A percentile compares a stretch with the other conserved stretches of the same genome.
phyloP scores from a whole-genome alignment of 352 stramenopile species.

The Pythium diclinum region DNA sequence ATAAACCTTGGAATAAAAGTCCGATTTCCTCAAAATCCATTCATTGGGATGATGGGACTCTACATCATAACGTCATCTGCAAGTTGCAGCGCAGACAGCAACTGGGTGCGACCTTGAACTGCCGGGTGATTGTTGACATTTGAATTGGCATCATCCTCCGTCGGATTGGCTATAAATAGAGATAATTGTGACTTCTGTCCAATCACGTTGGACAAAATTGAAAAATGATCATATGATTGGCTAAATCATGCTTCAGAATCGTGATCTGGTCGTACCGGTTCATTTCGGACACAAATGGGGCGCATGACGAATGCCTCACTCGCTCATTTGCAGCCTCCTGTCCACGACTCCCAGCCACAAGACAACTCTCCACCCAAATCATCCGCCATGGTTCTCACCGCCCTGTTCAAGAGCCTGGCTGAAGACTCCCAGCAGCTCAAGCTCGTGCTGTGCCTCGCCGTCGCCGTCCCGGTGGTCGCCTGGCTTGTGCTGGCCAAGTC shows the following conservation, averaged over 20 bases:
- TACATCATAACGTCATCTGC: no score
- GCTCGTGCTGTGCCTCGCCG: neutral
- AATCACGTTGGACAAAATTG: neutral
- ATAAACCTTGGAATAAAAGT: neutral
- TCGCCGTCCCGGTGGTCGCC: constrained; percentile 10
- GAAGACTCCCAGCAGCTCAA: constrained; percentile 1
- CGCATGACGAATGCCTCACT: neutral
- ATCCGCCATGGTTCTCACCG: constrained; percentile 6
- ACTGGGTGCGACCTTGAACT: neutral
- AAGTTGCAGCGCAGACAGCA: neutral
- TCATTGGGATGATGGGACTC: no score
- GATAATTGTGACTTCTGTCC: neutral
- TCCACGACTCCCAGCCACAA: neutral
- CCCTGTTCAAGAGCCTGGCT: constrained; percentile 6
- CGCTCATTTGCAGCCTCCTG: neutral
- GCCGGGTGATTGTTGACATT: neutral
- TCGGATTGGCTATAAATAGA: neutral
- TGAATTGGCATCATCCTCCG: neutral
- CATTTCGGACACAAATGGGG: neutral
- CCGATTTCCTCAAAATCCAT: no score
- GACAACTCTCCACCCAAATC: neutral
- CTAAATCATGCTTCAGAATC: neutral
- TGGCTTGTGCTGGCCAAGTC: neutral
- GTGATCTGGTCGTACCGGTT: neutral
- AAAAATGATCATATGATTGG: neutral